These are phyloP conservation scores for Naganishia liquefaciens DNA, from an alignment of 1,284 basidiomycete genomes.

Conservation along the genomic window DNA sequence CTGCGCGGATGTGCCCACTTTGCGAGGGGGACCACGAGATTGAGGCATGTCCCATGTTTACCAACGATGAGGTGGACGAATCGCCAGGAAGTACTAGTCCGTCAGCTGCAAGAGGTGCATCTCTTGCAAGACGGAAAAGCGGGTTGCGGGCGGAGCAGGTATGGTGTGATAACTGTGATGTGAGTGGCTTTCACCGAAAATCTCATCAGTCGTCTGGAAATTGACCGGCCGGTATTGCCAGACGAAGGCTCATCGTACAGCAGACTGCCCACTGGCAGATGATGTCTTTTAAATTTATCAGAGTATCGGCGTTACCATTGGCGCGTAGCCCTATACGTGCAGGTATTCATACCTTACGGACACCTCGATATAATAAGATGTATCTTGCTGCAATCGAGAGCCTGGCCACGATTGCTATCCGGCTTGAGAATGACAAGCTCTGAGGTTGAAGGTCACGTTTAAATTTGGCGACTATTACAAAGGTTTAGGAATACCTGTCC, in stretches of 20 bases:
- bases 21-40: constrained; percentile 53
- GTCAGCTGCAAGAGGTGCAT: constrained; percentile 3
- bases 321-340: too few relatives aligned
- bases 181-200: constrained; percentile 35
- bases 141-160: constrained; percentile 37
- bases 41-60: constrained; percentile 52
- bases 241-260: constrained; percentile 49
- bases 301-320: too few relatives aligned
- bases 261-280: constrained; percentile 51
- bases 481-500: too few relatives aligned
- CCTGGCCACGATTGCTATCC: too few relatives aligned
- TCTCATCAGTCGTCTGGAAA: neutral
- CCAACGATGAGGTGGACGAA: constrained; percentile 21
- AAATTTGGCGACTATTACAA: too few relatives aligned
- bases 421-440: too few relatives aligned
- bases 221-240: constrained; percentile 28
- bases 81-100: constrained; percentile 35
- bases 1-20: constrained; percentile 43
- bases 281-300: constrained; percentile 43
- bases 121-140: constrained; percentile 30
- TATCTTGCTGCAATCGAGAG: too few relatives aligned
- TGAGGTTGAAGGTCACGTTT: too few relatives aligned
- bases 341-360: too few relatives aligned
- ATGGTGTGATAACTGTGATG: constrained; percentile 54
- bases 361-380: too few relatives aligned